Base-by-base conservation (phyloP, 139 green algal species). In the Chlamydomonas asymmetrica region DNA sequence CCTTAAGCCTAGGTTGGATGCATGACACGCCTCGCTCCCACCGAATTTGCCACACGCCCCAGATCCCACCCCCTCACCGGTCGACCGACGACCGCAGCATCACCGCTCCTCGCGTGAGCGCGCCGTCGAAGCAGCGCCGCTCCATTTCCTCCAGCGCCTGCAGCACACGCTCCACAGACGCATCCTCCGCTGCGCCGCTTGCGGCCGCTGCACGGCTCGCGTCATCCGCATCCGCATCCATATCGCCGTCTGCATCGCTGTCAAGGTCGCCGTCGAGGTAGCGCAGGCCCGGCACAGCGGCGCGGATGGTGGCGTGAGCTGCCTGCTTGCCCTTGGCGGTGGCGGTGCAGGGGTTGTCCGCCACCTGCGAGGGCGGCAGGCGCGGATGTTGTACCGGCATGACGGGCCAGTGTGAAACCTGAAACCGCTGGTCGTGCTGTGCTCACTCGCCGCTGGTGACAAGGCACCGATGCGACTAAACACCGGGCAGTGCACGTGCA, bases 251-350 rank as follows among this genome's bases (percentile, higher is more conserved):
- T 2, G 56, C 70, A 37, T 45, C 37, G 41, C 45, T 57, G 57
- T 76, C 70, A 56, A 76, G 70, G 56, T 76, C 70, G 10, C 56
- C 40, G 56, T 76, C 70, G 34, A 76, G 29, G 70, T 76, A 31
- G 3, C 27, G 57, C 31, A 76, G 70, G 40, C 35, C 29, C 25
- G 70, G 56, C 29, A 56, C 67, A 40, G 56, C 56, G 10, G 9
- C 7, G 29, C 60, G 60, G 22, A 76, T n/a, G 9, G 56, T 57
- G 5, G 20, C 20, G 16, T 57, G 70, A 6, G 52, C 3, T 27
- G n/a, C 20, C 31, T 56, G 45, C 29, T 57, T 56, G 16, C 48
- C 48, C 3, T 23, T 37, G 29, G 48, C 37, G 6, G 34, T 40
- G 9, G 49, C 56, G 9, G 34, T 41, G 41, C 56, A 67, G n/a